Evolutionary conservation across 768 basidiomycete genomes (phyloP).

Genomic region (Boletus rex-veris): DNA sequence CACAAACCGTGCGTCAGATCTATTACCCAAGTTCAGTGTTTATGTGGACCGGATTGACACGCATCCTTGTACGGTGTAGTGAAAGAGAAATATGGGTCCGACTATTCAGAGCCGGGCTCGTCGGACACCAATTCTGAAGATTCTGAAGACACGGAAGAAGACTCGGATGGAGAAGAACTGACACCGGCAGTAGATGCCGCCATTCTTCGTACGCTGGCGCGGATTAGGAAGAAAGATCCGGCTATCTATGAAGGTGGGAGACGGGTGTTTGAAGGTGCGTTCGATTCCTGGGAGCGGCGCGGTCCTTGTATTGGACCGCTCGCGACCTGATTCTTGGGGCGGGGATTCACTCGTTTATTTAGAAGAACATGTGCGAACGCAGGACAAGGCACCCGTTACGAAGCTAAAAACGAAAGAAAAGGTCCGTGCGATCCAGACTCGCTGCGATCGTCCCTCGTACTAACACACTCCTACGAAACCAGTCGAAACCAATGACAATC

Average conservation of each 20-base stretch:
- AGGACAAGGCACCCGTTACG: constrained; percentile 22
- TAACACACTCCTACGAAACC: neutral
- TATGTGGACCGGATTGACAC: neutral
- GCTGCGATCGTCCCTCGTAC: neutral
- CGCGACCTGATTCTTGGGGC: neutral
- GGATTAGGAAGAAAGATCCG: constrained; percentile 80
- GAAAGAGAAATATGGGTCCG: constrained; percentile 84
- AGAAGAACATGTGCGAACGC: constrained; percentile 64
- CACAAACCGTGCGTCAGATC: constrained; percentile 54
- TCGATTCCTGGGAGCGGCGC: neutral
- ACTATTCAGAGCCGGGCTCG: constrained; percentile 40
- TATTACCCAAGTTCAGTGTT: neutral
- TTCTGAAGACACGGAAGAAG: constrained; percentile 81
- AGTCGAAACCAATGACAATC: constrained; percentile 73
- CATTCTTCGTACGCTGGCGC: constrained; percentile 84
- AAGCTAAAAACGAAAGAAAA: constrained; percentile 45
- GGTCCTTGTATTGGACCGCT: neutral
- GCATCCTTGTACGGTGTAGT: constrained; percentile 39
- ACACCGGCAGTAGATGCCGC: constrained; percentile 93
- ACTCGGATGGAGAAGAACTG: constrained; percentile 92
- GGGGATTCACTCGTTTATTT: neutral
- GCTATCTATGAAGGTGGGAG: constrained; percentile 72
- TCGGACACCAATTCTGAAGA: constrained; percentile 38
- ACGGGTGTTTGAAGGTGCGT: constrained; percentile 76
- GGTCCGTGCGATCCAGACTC: constrained; percentile 31